Conservation (phyloP, 208 protist species). For the Leishmania guyanensis region DNA sequence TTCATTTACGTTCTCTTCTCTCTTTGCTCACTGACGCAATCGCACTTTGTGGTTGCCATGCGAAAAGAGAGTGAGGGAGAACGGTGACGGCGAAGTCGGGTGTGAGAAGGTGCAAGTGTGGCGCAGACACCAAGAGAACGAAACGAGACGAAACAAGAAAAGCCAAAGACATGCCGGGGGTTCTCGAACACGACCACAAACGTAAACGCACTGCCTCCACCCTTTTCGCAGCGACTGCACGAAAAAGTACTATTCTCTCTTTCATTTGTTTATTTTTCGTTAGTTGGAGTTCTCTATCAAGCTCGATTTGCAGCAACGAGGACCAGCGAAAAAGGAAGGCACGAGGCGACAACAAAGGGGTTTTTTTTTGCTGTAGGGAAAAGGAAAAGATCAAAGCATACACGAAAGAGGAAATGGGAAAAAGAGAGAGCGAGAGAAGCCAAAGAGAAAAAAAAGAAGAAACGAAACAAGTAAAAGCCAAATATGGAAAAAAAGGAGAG, state of each 20-base stretch:
- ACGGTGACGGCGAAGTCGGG: background rate
- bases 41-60: background rate
- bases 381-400: slow-evolving; percentile 6
- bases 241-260: background rate
- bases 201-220: background rate
- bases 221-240: background rate
- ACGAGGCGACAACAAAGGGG: background rate
- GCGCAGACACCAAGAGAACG: background rate
- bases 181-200: background rate
- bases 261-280: slow-evolving; percentile 14
- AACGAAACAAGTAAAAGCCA: slow-evolving; percentile 11
- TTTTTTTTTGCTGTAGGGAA: slow-evolving; percentile 15
- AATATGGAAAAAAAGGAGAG: slow-evolving; percentile 7
- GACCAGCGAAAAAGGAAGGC: background rate
- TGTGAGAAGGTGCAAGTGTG: background rate
- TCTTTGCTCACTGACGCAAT: background rate
- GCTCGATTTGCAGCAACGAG: background rate
- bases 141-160: background rate
- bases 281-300: background rate
- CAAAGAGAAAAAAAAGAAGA: background rate
- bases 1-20: background rate
- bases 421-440: slow-evolving; percentile 6
- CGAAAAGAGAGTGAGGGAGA: background rate
- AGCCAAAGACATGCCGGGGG: background rate
- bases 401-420: background rate